These are phyloP conservation scores for Magnusiomyces starmeri DNA, from an alignment of 1,139 yeast species.

Conservation along the genomic window DNA sequence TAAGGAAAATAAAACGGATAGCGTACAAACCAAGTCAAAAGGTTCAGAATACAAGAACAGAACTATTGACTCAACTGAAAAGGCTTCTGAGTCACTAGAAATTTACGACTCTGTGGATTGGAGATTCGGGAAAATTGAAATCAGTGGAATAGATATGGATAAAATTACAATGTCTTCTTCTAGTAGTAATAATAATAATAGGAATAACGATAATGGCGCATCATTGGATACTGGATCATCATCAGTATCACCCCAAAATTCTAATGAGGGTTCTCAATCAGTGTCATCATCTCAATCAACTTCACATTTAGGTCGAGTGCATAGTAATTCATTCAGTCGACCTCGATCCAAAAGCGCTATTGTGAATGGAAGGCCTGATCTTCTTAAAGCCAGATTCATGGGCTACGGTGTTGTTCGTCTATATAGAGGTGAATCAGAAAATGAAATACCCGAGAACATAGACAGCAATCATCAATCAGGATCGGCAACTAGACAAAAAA, in stretches of 20 bases:
- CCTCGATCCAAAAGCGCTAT: slow-evolving; percentile 7
- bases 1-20: background rate
- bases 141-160: slow-evolving; percentile 32
- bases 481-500: background rate
- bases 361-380: slow-evolving; percentile 34
- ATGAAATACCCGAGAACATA: slow-evolving; percentile 14
- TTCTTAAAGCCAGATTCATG: slow-evolving; percentile 49
- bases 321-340: no score
- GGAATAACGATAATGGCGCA: background rate
- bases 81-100: background rate
- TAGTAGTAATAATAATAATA: slow-evolving; percentile 6
- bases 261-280: background rate
- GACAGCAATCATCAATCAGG: background rate
- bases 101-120: slow-evolving; percentile 22
- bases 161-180: background rate
- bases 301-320: no score
- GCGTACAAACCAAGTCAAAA: background rate
- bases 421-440: slow-evolving; percentile 41
- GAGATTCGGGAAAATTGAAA: slow-evolving; percentile 28
- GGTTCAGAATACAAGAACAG: background rate
- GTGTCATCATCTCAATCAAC: no score
- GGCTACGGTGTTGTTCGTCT: slow-evolving; percentile 70
- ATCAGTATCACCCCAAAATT: background rate
- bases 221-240: background rate
- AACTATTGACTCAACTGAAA: background rate